phyloP scores from a whole-genome alignment of 2,329 filamentous ascomycete genomes.

The Fusarium sp. region DNA sequence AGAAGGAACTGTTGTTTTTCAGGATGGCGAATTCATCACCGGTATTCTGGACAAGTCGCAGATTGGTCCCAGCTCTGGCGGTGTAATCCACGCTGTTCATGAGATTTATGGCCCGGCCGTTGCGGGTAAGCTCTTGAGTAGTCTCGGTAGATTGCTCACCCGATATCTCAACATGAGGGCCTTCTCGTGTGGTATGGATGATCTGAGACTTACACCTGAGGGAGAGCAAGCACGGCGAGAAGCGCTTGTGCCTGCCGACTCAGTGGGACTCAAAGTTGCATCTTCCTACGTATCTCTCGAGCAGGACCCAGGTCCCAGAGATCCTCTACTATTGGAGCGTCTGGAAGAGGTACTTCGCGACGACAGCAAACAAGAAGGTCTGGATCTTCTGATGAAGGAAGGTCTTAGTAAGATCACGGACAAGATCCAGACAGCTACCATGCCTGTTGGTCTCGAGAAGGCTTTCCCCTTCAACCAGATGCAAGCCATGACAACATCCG shows the following conservation, averaged over 20 bases:
- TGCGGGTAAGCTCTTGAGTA: constrained; percentile 88
- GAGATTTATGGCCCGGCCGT: constrained; percentile 90
- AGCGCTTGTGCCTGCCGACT: constrained; percentile 73
- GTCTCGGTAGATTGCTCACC: constrained; percentile 88
- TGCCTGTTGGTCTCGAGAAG: constrained; percentile 86
- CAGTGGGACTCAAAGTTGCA: constrained; percentile 81
- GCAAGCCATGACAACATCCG: constrained; percentile 98
- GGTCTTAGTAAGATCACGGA: constrained; percentile 77
- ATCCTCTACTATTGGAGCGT: constrained; percentile 78
- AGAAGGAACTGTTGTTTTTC: constrained; percentile 83
- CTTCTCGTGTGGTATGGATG: constrained; percentile 97
- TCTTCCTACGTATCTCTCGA: constrained; percentile 88
- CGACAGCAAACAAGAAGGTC: constrained; percentile 86
- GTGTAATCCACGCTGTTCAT: constrained; percentile 90
- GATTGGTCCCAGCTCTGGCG: constrained; percentile 86
- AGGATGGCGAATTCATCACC: constrained; percentile 85
- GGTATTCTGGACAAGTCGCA: constrained; percentile 97
- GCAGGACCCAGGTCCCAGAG: constrained; percentile 69
- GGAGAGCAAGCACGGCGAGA: constrained; percentile 79
- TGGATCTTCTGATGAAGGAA: constrained; percentile 89
- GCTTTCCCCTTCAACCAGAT: constrained; percentile 97
- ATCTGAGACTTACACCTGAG: constrained; percentile 83
- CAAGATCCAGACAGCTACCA: constrained; percentile 78
- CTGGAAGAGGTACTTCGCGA: constrained; percentile 92
- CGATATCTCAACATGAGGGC: constrained; percentile 92